phyloP scores from a whole-genome alignment of 352 stramenopile species.

The Pythium insidiosum region DNA sequence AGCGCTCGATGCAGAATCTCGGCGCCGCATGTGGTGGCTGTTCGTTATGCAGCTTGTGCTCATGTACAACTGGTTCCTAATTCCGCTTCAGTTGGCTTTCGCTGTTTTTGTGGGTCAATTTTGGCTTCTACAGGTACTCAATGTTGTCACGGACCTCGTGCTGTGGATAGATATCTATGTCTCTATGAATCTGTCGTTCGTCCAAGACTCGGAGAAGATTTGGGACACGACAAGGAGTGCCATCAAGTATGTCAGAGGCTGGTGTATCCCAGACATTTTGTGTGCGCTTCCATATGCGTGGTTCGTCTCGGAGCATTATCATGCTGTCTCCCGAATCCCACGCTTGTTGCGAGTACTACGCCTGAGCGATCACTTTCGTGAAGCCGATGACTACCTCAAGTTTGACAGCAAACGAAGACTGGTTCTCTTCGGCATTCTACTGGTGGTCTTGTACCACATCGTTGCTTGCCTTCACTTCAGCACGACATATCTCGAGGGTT shows the following conservation, averaged over 20 bases:
- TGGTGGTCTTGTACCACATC: constrained; percentile 50
- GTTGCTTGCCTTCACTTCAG: constrained; percentile 57
- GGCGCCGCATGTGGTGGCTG: constrained; percentile 38
- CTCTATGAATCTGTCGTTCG: constrained; percentile 47
- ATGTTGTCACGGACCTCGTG: constrained; percentile 27
- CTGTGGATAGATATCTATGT: constrained; percentile 43
- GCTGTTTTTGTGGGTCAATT: constrained; percentile 15
- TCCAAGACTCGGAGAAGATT: constrained; percentile 54
- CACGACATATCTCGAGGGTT: constrained; percentile 48
- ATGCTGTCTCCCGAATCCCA: constrained; percentile 19
- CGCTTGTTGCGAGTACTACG: constrained; percentile 31
- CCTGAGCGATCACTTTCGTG: constrained; percentile 24
- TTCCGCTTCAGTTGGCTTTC: constrained; percentile 36
- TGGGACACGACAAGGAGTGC: constrained; percentile 26
- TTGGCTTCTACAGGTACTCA: constrained; percentile 26
- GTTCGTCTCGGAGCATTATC: constrained; percentile 10
- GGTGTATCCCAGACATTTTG: constrained; percentile 31
- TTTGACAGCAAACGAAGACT: constrained; percentile 39
- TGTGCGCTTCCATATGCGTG: constrained; percentile 36
- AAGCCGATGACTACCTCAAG: constrained; percentile 37
- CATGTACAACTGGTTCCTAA: constrained; percentile 49
- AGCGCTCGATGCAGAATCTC: constrained; percentile 33
- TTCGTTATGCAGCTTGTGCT: constrained; percentile 29
- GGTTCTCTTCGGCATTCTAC: constrained; percentile 35
- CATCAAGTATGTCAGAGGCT: constrained; percentile 19